Percentiles rank a stretch among this genome's conserved stretches.
phyloP scores from a whole-genome alignment of 441 rosid species.

The Adansonia madagascariensis region DNA sequence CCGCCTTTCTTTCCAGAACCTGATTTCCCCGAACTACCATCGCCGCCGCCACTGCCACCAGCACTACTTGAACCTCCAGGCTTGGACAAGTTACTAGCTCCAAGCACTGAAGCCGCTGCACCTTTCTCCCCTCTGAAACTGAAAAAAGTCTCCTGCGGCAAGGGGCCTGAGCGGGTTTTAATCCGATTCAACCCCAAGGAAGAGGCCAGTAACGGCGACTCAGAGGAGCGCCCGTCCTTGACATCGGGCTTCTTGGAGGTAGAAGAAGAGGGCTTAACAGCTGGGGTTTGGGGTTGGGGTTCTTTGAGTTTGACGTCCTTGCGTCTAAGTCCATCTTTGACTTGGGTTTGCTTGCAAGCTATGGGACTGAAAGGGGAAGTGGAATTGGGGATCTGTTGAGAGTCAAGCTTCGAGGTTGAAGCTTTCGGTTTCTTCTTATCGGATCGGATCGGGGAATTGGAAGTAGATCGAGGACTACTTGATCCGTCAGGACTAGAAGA shows the following conservation, averaged over 20 bases:
- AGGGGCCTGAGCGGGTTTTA: slow-evolving; percentile 94
- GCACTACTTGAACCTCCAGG: slow-evolving; percentile 36
- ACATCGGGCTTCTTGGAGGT: slow-evolving; percentile 42
- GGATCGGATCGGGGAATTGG: slow-evolving; percentile 89
- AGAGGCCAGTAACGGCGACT: slow-evolving; percentile 85
- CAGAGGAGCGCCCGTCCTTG: slow-evolving; percentile 60
- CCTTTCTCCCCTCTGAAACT: slow-evolving; percentile 67
- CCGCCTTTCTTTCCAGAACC: slow-evolving; percentile 55
- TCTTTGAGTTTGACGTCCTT: slow-evolving; percentile 61
- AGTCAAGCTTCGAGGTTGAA: slow-evolving; percentile 40
- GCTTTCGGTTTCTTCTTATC: slow-evolving; percentile 84
- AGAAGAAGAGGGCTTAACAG: slow-evolving; percentile 28
- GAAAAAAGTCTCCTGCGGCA: slow-evolving; percentile 88
- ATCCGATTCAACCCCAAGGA: slow-evolving; percentile 89
- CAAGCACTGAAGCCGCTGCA: slow-evolving; percentile 42
- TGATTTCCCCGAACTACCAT: slow-evolving; percentile 40
- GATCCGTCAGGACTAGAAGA: slow-evolving; percentile 86
- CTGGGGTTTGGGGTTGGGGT: slow-evolving; percentile 29
- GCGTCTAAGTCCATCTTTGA: slow-evolving; percentile 63
- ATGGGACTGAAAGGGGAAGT: slow-evolving; percentile 29
- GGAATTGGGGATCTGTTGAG: slow-evolving; percentile 35
- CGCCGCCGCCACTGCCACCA: slow-evolving; percentile 31
- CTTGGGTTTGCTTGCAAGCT: slow-evolving; percentile 53
- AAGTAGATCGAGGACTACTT: slow-evolving; percentile 90
- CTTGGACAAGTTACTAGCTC: slow-evolving; percentile 82